Base-by-base conservation (phyloP, 164 flowering plant species). In the Aristolochia contorta region DNA sequence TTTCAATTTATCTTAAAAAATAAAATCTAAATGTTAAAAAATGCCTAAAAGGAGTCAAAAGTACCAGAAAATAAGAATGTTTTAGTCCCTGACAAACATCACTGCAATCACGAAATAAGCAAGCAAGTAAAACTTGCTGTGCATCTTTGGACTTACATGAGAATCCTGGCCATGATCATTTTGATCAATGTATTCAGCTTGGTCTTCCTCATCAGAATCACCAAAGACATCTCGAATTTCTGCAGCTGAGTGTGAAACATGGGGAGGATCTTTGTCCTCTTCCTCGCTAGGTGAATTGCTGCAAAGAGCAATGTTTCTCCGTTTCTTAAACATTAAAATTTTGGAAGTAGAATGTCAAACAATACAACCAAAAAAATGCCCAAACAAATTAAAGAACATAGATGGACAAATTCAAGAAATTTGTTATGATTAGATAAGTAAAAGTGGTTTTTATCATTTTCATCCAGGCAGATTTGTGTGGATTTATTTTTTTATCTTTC, bases 181-280 rank as follows among this genome's bases (percentile, higher is more conserved):
- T 57, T 59, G 86, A 65, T 69, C 81, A 49, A 68, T 87, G 77
- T 78, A 88, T 0, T 74, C 95, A 33, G 72, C 87, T 16, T 65
- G 80, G 56, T 88, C 94, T 67, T 93, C 99, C 46, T 94, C 99
- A 51, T 93, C 99, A 61, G 97, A 94, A 59, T 88, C 96, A 45
- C 99, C 99, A 81, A 94, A 94, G 25, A 91, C 97, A 76, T 88
- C 91, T 68, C 93, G 95, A 14, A 94, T 80, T 67, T 87, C 96
- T 69, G 89, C 82, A 54, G 78, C 89, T 58, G 97, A 74, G 1
- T 79, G 80, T 47, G 78, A 66, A 72, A 68, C 52, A 7, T 76
- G 80, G 56, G 72, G 58, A 54, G 75, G 78, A 64, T 82, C 85
- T 70, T 78, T 80, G 65, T 80, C 91, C 51, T 81, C 84, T 64